phyloP scores from a whole-genome alignment of 2,329 filamentous ascomycete species.

The Pestalotiopsis fici region DNA sequence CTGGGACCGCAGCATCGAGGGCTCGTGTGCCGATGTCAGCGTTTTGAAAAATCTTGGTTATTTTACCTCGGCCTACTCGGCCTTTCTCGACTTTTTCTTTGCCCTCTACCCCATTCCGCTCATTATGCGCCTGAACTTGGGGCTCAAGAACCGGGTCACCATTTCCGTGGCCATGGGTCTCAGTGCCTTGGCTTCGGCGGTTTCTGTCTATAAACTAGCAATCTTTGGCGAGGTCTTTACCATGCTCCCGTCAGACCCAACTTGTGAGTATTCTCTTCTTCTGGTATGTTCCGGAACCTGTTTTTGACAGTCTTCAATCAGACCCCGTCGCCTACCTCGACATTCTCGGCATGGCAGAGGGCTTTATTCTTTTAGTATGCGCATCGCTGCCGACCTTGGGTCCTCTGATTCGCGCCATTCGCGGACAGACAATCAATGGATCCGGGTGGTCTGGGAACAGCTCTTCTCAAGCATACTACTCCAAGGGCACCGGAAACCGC shows the following conservation, averaged over 20 bases:
- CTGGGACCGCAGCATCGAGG: neutral
- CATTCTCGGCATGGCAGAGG: conserved; percentile 26
- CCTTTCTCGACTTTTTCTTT: conserved; percentile 31
- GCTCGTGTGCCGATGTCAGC: neutral
- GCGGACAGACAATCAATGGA: conserved; percentile 10
- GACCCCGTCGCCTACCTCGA: conserved; percentile 24
- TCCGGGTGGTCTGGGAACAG: neutral
- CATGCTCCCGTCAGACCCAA: conserved; percentile 24
- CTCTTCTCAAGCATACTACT: neutral
- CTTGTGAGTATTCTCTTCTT: conserved; percentile 21
- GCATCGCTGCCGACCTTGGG: conserved; percentile 21
- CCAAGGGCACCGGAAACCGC: neutral
- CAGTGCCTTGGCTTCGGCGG: conserved; percentile 24
- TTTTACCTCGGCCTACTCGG: conserved; percentile 29
- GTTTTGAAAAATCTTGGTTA: conserved; percentile 25
- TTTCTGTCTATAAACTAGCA: conserved; percentile 28
- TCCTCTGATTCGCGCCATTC: conserved; percentile 17
- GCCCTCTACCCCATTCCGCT: conserved; percentile 30
- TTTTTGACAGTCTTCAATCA: neutral
- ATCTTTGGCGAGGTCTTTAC: conserved; percentile 24
- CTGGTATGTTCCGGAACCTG: too few relatives aligned
- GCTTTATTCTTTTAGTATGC: conserved; percentile 20
- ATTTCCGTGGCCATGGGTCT: conserved; percentile 21
- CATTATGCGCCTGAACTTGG: conserved; percentile 32
- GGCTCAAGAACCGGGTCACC: conserved; percentile 22